Evolutionary conservation across 225 moss, liverwort and hornwort genomes (phyloP).

Genomic region (Bryum argenteum): DNA sequence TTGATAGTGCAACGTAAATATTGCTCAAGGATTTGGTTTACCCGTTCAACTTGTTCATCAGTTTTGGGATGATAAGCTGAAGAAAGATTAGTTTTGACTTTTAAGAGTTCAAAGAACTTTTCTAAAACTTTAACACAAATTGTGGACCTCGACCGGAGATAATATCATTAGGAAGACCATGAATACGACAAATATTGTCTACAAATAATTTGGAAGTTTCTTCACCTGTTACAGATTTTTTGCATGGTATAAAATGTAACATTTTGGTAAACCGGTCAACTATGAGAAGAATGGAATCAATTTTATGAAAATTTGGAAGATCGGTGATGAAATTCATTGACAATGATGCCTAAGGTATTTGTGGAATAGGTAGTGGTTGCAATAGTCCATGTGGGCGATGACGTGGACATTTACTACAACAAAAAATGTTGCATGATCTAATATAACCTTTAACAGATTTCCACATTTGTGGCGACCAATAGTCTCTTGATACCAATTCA

Average conservation of each 20-base stretch:
- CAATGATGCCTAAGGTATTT: not conserved
- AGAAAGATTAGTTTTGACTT: not conserved
- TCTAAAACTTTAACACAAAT: slow-evolving; percentile 9
- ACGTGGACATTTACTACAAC: not conserved
- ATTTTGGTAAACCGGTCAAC: not conserved
- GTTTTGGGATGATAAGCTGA: not conserved
- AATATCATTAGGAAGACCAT: not conserved
- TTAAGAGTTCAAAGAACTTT: not conserved
- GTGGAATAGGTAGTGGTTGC: not conserved
- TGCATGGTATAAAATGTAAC: not conserved
- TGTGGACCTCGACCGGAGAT: not conserved
- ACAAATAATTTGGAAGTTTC: not conserved
- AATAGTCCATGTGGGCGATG: not conserved
- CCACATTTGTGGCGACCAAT: not conserved
- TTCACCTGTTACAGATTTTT: not conserved
- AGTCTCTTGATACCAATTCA: not conserved
- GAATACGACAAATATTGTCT: not conserved
- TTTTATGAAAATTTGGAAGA: not conserved
- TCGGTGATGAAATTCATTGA: not conserved
- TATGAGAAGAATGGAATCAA: not conserved
- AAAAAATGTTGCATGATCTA: not conserved
- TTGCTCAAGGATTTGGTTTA: not conserved
- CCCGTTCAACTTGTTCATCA: not conserved
- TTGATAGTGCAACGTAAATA: not conserved
- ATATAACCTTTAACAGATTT: not conserved